Conservation (phyloP, 805 yeast genomes). For the Ogataea methylovora region DNA sequence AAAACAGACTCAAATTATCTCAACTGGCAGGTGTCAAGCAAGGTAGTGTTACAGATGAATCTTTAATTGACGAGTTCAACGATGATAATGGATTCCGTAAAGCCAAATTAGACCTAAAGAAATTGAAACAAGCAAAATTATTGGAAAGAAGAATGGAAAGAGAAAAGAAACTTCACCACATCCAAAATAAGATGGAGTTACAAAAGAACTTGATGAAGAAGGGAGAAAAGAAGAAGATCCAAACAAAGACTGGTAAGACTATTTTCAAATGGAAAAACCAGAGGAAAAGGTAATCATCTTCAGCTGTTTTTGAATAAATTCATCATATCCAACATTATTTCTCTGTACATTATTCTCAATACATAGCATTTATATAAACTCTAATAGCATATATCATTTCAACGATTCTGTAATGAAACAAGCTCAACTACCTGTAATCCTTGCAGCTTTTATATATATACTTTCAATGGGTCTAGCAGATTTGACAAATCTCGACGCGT, state of each 20-base stretch:
- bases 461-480: too few species aligned
- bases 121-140: conserved; percentile 50
- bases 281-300: conserved; percentile 44
- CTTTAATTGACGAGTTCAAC: conserved; percentile 16
- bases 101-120: conserved; percentile 35
- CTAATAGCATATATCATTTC: too few species aligned
- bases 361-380: too few species aligned
- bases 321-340: too few species aligned
- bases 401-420: too few species aligned
- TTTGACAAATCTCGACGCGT: too few species aligned
- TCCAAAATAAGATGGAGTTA: conserved; percentile 64
- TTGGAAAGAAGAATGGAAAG: conserved; percentile 64
- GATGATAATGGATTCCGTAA: conserved; percentile 9
- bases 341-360: too few species aligned
- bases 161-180: conserved; percentile 55
- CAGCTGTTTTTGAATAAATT: too few species aligned
- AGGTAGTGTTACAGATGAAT: conserved; percentile 16
- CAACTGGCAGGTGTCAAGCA: conserved; percentile 44
- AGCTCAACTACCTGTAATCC: too few species aligned
- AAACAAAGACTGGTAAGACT: conserved; percentile 57
- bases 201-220: conserved; percentile 87
- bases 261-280: conserved; percentile 81
- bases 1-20: conserved; percentile 58
- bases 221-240: conserved; percentile 76
- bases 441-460: too few species aligned